Evolutionary conservation across 805 yeast genomes (phyloP).

Genomic region (Lachancea waltii): DNA sequence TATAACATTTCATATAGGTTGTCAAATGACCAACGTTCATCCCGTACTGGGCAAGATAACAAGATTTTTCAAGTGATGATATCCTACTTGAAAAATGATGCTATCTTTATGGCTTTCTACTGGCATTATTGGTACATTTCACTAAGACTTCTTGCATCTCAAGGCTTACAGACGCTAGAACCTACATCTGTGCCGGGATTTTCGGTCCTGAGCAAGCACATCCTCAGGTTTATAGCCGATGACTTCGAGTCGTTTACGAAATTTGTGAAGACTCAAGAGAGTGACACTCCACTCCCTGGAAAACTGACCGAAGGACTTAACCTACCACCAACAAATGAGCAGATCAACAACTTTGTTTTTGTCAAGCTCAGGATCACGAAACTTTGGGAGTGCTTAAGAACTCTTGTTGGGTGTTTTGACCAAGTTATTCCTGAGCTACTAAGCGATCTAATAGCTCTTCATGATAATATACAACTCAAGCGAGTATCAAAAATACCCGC

Average conservation of each 20-base stretch:
- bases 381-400: constrained; percentile 24
- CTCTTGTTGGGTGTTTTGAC: constrained; percentile 16
- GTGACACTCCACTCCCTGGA: constrained; percentile 2
- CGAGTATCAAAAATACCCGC: constrained; percentile 22
- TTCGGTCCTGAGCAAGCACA: constrained; percentile 15
- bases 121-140: constrained; percentile 32
- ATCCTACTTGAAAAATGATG: constrained; percentile 28
- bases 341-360: constrained; percentile 20
- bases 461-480: constrained; percentile 21
- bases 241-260: constrained; percentile 19
- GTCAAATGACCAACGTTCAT: constrained; percentile 2
- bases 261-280: constrained; percentile 10
- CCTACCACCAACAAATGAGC: constrained; percentile 12
- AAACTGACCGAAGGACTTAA: constrained; percentile 9
- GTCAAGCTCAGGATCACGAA: constrained; percentile 21
- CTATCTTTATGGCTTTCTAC: constrained; percentile 25
- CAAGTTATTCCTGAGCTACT: constrained; percentile 5
- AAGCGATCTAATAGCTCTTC: constrained; percentile 14
- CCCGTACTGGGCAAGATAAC: constrained; percentile 6
- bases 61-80: constrained; percentile 24
- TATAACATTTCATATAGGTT: constrained; percentile 6
- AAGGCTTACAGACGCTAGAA: constrained; percentile 2
- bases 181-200: constrained; percentile 18
- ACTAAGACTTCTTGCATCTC: constrained; percentile 8
- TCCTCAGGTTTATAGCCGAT: constrained; percentile 13